These are phyloP conservation scores for Hemisphaericaspora lyxosophila DNA, from an alignment of 1,139 yeast genomes.

Conservation along the genomic window DNA sequence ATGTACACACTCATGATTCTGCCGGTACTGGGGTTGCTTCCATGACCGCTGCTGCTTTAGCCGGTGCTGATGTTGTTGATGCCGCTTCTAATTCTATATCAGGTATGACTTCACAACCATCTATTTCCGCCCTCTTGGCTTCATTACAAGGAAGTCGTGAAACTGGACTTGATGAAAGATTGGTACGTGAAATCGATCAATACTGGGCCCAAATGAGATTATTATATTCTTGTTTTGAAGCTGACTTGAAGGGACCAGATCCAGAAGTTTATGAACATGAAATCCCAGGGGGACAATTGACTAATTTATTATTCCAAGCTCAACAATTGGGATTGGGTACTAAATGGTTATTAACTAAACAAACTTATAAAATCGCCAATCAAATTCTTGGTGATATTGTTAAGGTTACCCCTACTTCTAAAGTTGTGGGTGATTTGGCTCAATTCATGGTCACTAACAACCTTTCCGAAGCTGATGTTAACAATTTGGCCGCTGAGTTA, in stretches of 20 bases:
- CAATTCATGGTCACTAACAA: slow-evolving; percentile 98
- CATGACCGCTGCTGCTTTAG: slow-evolving; percentile 89
- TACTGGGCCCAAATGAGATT: slow-evolving; percentile 99
- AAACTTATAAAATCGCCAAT: slow-evolving; percentile 89
- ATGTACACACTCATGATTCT: slow-evolving; percentile 98
- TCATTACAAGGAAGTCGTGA: slow-evolving; percentile 85
- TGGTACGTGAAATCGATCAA: slow-evolving; percentile 80
- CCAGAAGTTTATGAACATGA: slow-evolving; percentile 98
- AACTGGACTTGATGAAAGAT: slow-evolving; percentile 65
- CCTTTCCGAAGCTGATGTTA: slow-evolving; percentile 79
- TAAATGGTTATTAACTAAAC: slow-evolving; percentile 94
- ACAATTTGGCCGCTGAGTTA: slow-evolving; percentile 79
- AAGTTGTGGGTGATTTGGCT: slow-evolving; percentile 98
- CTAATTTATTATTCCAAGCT: slow-evolving; percentile 97
- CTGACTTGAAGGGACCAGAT: slow-evolving; percentile 98
- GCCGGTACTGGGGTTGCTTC: slow-evolving; percentile 99
- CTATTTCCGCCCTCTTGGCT: slow-evolving; percentile 88
- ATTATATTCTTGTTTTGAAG: slow-evolving; percentile 94
- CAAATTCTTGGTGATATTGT: slow-evolving; percentile 90
- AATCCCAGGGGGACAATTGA: slow-evolving; percentile 99
- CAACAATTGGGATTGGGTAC: slow-evolving; percentile 97
- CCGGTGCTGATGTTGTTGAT: slow-evolving; percentile 98
- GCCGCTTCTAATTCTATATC: slow-evolving; percentile 97
- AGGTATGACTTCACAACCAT: slow-evolving; percentile 98
- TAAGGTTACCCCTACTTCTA: slow-evolving; percentile 97